These are phyloP conservation scores for Pseudoturritis turrita DNA, from an alignment of 345 rosid genomes.

Conservation along the genomic window DNA sequence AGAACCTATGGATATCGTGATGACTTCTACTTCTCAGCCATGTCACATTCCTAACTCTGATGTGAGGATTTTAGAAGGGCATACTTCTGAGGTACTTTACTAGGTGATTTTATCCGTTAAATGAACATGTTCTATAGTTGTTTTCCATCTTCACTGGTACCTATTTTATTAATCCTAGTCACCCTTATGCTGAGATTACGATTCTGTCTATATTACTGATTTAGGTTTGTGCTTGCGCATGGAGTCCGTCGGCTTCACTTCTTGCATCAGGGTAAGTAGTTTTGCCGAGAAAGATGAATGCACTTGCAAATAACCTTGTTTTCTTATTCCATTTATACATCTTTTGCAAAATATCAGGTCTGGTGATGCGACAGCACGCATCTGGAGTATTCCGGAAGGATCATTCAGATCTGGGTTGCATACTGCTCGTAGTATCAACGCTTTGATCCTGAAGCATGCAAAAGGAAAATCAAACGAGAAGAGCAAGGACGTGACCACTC, in stretches of 20 bases:
- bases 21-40: constrained; percentile 48
- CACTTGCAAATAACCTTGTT: neutral
- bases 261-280: constrained; percentile 95
- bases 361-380: constrained; percentile 98
- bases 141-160: neutral
- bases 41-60: constrained; percentile 77
- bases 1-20: constrained; percentile 76
- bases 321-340: neutral
- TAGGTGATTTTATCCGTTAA: constrained; percentile 3
- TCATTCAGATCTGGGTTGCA: constrained; percentile 44
- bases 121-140: neutral
- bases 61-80: constrained; percentile 94
- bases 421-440: constrained; percentile 46
- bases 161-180: neutral
- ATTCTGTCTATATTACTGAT: constrained; percentile 3
- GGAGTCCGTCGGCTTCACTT: constrained; percentile 98
- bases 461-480: constrained; percentile 95
- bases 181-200: neutral
- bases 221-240: constrained; percentile 98
- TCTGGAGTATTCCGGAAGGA: constrained; percentile 83
- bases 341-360: constrained; percentile 46
- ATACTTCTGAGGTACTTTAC: constrained; percentile 83
- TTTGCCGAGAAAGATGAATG: constrained; percentile 7
- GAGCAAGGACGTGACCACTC: constrained; percentile 97
- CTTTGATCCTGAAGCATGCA: constrained; percentile 81